Evolutionary conservation across 2,329 filamentous ascomycete genomes (phyloP), one percentile per base, ranked within the genome.

Genomic region (Neonectria sp.): DNA sequence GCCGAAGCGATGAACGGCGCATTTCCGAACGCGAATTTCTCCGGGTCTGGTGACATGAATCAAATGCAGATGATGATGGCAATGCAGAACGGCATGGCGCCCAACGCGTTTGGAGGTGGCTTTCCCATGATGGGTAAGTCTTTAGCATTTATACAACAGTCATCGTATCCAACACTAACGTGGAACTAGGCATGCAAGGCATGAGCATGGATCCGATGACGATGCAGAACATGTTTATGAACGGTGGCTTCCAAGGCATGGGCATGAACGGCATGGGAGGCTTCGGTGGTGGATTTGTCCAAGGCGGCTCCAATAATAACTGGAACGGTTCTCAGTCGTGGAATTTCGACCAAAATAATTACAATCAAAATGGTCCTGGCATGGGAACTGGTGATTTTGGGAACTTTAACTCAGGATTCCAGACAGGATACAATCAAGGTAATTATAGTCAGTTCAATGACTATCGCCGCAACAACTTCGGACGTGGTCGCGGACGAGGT

Each of bases 281-380:
- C 79, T 91, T 90, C 83, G 89, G 89, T 84, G 89, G 89, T 82
- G 88, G 88, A 80, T 86, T 79, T 79, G 83, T 82, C 79, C 80
- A 83, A 79, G 89, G 90, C 81, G 89, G 90, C 81, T 88, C 90
- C 87, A 91, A 92, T 89, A 90, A 91, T 89, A 91, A 91, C 86
- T 94, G 92, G 91, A 93, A 92, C 87, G 88, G 88, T 86, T 91
- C 92, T 85, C 91, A 93, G 85, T 90, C 91, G 87, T 94, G 92
- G 92, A 93, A 91, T 91, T 89, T 90, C 87, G 89, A 90, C 87
- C 91, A 92, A 92, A 92, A 93, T 93, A 94, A 93, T 92, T 94
- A 90, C 91, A 95, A 90, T 91, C 86, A 92, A 92, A 94, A 90
- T 93, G 90, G 90, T 89, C 88, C 89, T 88, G 90, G 90, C 87